Base-by-base conservation (phyloP, 257 asterid species). In the Fraxinus pennsylvanica region DNA sequence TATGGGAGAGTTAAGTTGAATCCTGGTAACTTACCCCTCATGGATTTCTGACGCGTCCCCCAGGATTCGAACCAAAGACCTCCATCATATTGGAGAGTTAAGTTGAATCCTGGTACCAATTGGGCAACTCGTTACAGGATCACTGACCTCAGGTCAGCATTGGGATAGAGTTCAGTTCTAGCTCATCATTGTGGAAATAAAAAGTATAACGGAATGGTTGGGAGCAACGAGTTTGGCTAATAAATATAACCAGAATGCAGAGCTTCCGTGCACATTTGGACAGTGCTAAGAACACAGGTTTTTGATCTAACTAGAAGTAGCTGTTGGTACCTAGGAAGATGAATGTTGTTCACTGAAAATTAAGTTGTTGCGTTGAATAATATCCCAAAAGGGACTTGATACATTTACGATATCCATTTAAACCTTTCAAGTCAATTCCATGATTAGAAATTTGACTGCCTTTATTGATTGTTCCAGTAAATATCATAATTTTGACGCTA, bases 401-500 rank as follows among this genome's bases (percentile, higher is more conserved):
- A 10, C 66, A 9, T 25, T 22, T 61, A 25, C 2, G 15, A 21
- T 61, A 13, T 22, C 68, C 66, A 57, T 57, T 57, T 57, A 5
- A 19, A 57, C 27, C 66, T 57, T 57, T 29, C 66, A 17, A n/a
- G 3, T 17, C 12, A 6, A 57, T n/a, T n/a, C 6, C 27, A n/a
- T 57, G 66, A 57, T 57, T 57, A 19, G 66, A n/a, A 57, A n/a
- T 57, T 57, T 5, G 25, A 57, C 5, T 54, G 65, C 27, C 27
- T 54, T 0, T 54, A 54, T n/a, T 1, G 68, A 52, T 47, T 17
- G 15, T 17, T 29, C 45, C 21, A 3, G 59, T 27, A 29, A n/a
- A 73, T 50, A 73, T 29, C 32, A 5, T 17, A 29, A 27, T 30
- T 32, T 54, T 21, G 74, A 59, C 47, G 76, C 80, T 41, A 41